phyloP scores from a whole-genome alignment of 768 basidiomycete species.

The Fistulinella prunicolor region DNA sequence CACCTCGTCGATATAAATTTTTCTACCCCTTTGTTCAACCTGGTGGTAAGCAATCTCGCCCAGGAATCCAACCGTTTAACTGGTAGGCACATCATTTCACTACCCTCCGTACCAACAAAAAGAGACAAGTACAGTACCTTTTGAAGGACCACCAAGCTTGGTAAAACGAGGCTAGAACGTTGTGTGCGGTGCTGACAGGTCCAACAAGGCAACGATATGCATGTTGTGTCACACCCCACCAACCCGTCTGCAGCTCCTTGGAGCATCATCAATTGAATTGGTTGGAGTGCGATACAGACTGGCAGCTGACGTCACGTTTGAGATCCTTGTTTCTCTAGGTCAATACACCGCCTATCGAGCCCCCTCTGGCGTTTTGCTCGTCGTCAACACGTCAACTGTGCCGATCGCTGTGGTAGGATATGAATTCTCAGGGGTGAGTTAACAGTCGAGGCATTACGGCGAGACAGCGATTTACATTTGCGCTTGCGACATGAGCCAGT shows the following conservation, averaged over 20 bases:
- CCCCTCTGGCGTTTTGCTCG: no score
- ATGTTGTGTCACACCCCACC: no score
- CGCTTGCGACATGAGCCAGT: no score
- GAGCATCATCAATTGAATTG: neutral
- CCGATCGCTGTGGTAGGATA: slow-evolving; percentile 74
- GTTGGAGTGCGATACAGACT: neutral
- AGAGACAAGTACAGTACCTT: no score
- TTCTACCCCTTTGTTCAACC: neutral
- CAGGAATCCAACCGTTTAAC: no score
- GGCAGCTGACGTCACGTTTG: no score
- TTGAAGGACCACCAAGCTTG: neutral
- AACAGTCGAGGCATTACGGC: slow-evolving; percentile 68
- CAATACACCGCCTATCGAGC: no score
- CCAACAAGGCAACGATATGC: neutral
- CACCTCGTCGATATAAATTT: neutral
- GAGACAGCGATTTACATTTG: slow-evolving; percentile 60
- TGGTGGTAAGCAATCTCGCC: neutral
- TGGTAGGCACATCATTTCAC: neutral
- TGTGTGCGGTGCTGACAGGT: neutral
- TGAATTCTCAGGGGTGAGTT: slow-evolving; percentile 66
- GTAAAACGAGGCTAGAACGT: neutral
- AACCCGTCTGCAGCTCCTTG: neutral
- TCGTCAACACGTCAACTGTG: slow-evolving; percentile 60
- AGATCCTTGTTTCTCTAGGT: no score
- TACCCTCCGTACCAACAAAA: neutral